Evolutionary conservation across 73 alveolate genomes (phyloP), one percentile per base, ranked within the genome.

Genomic region (Tetrahymena malaccensis): DNA sequence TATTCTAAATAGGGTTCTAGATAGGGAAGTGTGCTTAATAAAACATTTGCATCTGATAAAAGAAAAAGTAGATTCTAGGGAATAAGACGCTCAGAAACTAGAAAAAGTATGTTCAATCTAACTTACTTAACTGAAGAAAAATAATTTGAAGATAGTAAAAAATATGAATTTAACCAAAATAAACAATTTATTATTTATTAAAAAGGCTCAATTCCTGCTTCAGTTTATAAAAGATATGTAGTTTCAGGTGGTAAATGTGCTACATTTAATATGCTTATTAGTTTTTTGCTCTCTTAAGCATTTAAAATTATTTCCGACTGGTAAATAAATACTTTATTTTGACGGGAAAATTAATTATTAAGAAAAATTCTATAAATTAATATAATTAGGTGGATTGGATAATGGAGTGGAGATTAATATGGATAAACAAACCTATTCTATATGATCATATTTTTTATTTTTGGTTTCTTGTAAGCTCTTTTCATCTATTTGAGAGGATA

Each of bases 401-500:
- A 70, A n/a, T 70, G 89, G 89, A 70, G 89, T 70, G 37, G 89
- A 2, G 19, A 70, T 31, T 17, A 11, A 19, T 70, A 22, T 70
- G 17, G 19, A 4, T 10, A 70, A 70, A 70, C 89, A 31, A 38
- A 43, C 38, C 37, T 43, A 22, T 57, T 93, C 43, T 94, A 85
- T 55, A 43, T 85, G 44, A 44, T 33, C 33, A 35, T 85, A 35
- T 94, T 22, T 43, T 43, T 94, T 38, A n/a, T 10, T 44, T 85
- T 85, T 85, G 96, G 96, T 19, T 8, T 84, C 22, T 27, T 33
- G 17, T 85, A 94, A 40, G 95, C 93, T 22, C n/a, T 94, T 10
- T 33, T 94, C 22, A 94, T 94, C 19, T 94, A 43, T 37, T 44
- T 50, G 12, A 94, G 96, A 85, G 93, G 95, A 12, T 57, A 37